Percentiles rank a stretch among this genome's conserved stretches.
Evolutionary conservation across 2,329 filamentous ascomycete genomes (phyloP).

Genomic region (Cercospora sp.): DNA sequence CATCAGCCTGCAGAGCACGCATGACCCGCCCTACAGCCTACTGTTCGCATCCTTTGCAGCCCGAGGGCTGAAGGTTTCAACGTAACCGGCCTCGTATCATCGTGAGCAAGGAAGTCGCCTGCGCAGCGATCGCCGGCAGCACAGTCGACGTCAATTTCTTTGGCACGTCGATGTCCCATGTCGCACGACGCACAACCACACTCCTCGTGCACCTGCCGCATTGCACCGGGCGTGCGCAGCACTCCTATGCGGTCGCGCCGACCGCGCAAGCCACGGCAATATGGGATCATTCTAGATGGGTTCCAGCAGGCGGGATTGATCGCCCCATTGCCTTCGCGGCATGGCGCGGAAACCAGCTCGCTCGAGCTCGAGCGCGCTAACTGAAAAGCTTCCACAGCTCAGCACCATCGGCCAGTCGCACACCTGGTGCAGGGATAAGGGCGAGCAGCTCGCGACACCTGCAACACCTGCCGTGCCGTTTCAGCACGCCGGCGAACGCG

Average conservation of each 20-base stretch:
- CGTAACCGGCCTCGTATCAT: background rate
- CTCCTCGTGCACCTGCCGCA: slow-evolving; percentile 9
- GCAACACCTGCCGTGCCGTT: background rate
- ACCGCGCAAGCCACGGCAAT: slow-evolving; percentile 13
- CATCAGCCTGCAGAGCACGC: slow-evolving; percentile 11
- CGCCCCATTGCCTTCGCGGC: background rate
- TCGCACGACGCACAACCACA: background rate
- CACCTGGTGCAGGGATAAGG: slow-evolving; percentile 20
- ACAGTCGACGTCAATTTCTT: background rate
- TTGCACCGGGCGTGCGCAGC: slow-evolving; percentile 12
- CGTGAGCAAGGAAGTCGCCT: background rate
- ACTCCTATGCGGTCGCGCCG: slow-evolving; percentile 8
- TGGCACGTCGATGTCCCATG: background rate
- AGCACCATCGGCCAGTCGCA: background rate
- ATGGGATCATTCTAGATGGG: background rate
- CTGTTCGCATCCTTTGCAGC: slow-evolving; percentile 17
- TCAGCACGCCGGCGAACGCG: background rate
- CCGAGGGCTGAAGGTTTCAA: slow-evolving; percentile 3
- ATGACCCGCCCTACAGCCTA: slow-evolving; percentile 13
- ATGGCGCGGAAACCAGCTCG: background rate
- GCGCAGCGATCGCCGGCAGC: background rate
- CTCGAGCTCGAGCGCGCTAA: slow-evolving; percentile 1
- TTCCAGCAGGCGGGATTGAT: slow-evolving; percentile 11
- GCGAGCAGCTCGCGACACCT: background rate
- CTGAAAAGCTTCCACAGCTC: slow-evolving; percentile 22